A percentile compares a stretch with the other conserved stretches of the same genome.
These are phyloP conservation scores for Pisolithus orientalis DNA, from an alignment of 768 basidiomycete genomes.

Conservation along the genomic window DNA sequence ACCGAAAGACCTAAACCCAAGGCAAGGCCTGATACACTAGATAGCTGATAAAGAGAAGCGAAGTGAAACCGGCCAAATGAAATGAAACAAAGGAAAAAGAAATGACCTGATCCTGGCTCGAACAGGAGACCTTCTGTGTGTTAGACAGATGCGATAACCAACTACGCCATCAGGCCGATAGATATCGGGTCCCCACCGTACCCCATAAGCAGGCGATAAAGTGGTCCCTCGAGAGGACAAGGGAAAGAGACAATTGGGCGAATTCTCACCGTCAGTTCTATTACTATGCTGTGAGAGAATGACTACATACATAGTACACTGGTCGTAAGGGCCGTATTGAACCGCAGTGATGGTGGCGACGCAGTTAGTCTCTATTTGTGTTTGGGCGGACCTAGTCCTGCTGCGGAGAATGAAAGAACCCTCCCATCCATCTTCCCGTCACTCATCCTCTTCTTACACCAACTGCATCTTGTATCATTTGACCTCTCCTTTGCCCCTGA, in stretches of 20 bases:
- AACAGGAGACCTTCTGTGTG: slow-evolving; percentile 75
- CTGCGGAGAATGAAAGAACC: not conserved
- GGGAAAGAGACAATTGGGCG: too few relatives aligned
- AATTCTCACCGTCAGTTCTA: too few relatives aligned
- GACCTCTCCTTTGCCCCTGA: not conserved
- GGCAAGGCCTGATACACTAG: too few relatives aligned
- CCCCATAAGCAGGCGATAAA: too few relatives aligned
- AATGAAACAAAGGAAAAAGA: not conserved
- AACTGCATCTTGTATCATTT: not conserved
- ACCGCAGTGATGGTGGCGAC: not conserved
- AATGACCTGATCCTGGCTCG: slow-evolving; percentile 51
- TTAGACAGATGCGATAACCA: slow-evolving; percentile 84
- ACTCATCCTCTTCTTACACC: not conserved
- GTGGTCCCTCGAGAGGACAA: too few relatives aligned
- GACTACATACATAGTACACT: not conserved
- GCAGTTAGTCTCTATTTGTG: not conserved
- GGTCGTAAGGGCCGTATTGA: not conserved
- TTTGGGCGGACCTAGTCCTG: not conserved
- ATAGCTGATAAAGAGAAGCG: too few relatives aligned
- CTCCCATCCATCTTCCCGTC: too few relatives aligned
- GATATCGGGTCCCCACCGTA: too few relatives aligned
- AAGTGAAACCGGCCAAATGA: too few relatives aligned
- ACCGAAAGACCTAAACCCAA: too few relatives aligned
- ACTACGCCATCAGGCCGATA: slow-evolving; percentile 57
- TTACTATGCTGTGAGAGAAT: too few relatives aligned